A percentile compares a stretch with the other conserved stretches of the same genome.
These are phyloP conservation scores for Aurinia saxatilis DNA, from an alignment of 345 rosid genomes.

Conservation along the genomic window DNA sequence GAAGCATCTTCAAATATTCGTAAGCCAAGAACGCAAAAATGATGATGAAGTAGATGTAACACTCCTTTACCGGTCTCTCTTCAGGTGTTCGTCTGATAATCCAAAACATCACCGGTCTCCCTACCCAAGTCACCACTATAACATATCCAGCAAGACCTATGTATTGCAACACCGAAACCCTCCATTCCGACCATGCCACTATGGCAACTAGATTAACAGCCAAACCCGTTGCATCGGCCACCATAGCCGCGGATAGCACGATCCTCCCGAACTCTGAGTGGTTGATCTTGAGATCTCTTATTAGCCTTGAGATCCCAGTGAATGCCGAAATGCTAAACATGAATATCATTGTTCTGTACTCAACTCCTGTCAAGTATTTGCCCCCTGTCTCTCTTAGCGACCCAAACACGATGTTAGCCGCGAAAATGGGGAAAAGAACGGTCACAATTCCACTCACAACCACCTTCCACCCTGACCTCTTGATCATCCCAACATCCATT, in stretches of 20 bases:
- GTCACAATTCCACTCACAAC: conserved; percentile 20
- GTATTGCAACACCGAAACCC: background rate
- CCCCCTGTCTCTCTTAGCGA: conserved; percentile 18
- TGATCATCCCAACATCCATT: conserved; percentile 33
- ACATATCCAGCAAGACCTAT: background rate
- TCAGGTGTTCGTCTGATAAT: conserved; percentile 25
- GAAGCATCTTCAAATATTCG: background rate
- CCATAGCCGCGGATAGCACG: conserved; percentile 33
- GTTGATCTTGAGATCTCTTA: conserved; percentile 37
- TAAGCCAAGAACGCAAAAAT: conserved; percentile 17
- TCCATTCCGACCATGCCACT: conserved; percentile 22
- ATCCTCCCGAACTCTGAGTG: conserved; percentile 46
- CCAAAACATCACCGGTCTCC: conserved; percentile 24
- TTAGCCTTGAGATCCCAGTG: conserved; percentile 37
- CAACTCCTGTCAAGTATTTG: conserved; percentile 11
- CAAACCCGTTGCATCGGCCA: conserved; percentile 23
- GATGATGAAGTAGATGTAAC: conserved; percentile 18
- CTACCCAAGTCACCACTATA: background rate
- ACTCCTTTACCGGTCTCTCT: conserved; percentile 20
- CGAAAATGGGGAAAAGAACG: conserved; percentile 22
- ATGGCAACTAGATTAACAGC: conserved; percentile 12
- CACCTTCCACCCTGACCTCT: conserved; percentile 17
- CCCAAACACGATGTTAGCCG: conserved; percentile 16
- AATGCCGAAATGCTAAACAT: conserved; percentile 30
- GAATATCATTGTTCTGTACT: conserved; percentile 16